Percentiles rank a stretch among this genome's conserved stretches.
Conservation (phyloP, 331 rosid genomes). For the Malus hybrid region DNA sequence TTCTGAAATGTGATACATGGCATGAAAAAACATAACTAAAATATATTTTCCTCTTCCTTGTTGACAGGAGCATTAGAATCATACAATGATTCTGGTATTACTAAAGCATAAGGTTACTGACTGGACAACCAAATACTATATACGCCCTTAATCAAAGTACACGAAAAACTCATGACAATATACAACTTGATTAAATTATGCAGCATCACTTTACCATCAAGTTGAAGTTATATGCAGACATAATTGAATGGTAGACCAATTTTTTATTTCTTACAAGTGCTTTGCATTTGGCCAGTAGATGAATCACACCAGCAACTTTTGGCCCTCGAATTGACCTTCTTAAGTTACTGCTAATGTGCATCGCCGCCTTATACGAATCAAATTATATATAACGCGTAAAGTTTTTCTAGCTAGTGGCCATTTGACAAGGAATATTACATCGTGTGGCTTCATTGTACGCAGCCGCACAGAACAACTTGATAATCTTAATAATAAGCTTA, state of each 20-base stretch:
- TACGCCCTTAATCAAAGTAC: background rate
- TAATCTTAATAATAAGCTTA: no score
- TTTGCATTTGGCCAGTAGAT: background rate
- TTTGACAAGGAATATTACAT: background rate
- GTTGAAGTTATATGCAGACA: background rate
- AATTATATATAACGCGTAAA: background rate
- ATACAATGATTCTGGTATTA: background rate
- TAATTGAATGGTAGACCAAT: background rate
- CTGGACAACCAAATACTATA: background rate
- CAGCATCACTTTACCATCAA: background rate
- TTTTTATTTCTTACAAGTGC: background rate
- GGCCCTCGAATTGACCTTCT: background rate
- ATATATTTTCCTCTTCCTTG: background rate
- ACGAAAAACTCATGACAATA: background rate
- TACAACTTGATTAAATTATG: background rate
- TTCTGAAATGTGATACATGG: no score
- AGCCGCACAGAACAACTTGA: no score
- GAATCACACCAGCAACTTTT: background rate
- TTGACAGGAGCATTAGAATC: background rate
- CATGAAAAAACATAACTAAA: background rate
- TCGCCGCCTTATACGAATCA: constrained; percentile 8
- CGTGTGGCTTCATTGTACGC: no score
- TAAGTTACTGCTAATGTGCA: background rate
- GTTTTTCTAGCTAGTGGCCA: background rate
- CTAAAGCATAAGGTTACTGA: background rate